These are phyloP conservation scores for Imleria badia DNA, from an alignment of 768 basidiomycete genomes.

Conservation along the genomic window DNA sequence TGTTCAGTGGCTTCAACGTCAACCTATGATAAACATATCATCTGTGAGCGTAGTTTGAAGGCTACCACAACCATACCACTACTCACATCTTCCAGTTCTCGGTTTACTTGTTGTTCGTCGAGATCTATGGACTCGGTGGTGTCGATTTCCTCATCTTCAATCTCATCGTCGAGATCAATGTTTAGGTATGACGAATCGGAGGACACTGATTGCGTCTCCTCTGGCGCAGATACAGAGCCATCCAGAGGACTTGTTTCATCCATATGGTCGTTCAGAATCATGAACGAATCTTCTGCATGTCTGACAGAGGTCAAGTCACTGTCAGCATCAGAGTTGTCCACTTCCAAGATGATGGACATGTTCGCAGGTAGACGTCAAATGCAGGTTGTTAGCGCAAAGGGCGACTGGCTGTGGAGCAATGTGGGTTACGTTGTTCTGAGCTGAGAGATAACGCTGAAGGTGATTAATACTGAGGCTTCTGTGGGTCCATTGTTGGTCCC, in stretches of 20 bases:
- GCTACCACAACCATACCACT: neutral
- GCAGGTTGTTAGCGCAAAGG: neutral
- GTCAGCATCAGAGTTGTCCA: conserved; percentile 9
- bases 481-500: conserved; percentile 19
- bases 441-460: neutral
- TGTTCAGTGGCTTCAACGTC: conserved; percentile 17
- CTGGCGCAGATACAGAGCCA: neutral
- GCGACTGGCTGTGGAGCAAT: neutral
- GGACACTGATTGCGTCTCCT: conserved; percentile 15
- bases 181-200: conserved; percentile 23
- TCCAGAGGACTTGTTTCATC: conserved; percentile 5
- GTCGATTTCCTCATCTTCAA: conserved; percentile 15
- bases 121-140: conserved; percentile 13
- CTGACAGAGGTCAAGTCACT: conserved; percentile 1
- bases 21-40: conserved; percentile 6
- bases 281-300: conserved; percentile 11
- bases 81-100: conserved; percentile 18
- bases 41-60: neutral
- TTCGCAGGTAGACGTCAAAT: neutral
- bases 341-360: conserved; percentile 20
- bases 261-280: neutral
- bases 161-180: conserved; percentile 13
- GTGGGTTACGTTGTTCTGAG: neutral
- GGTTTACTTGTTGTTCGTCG: conserved; percentile 7
- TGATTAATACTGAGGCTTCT: conserved; percentile 11